Evolutionary conservation across 116 monocot genomes (phyloP).

Genomic region (Papilionanthe hybrid): DNA sequence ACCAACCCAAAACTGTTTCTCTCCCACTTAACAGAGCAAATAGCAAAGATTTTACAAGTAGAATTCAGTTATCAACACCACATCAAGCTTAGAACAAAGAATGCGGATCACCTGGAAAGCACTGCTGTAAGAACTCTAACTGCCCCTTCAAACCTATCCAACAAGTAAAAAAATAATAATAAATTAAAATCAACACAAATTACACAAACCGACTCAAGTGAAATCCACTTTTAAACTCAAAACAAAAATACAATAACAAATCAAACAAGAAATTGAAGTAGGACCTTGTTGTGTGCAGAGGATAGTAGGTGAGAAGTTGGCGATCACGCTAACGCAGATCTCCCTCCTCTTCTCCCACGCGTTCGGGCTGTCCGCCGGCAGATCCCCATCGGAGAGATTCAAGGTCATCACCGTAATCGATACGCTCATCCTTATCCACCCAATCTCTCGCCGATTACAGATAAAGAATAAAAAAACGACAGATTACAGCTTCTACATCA

Average conservation of each 20-base stretch:
- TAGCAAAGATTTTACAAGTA: background rate
- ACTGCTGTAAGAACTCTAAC: slow-evolving; percentile 88
- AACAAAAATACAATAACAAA: background rate
- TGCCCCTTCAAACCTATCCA: slow-evolving; percentile 68
- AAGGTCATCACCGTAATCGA: slow-evolving; percentile 89
- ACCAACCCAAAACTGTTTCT: no score
- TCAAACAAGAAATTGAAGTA: background rate
- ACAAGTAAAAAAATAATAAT: no score
- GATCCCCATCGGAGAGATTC: slow-evolving; percentile 79
- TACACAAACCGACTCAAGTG: background rate
- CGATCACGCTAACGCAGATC: slow-evolving; percentile 88
- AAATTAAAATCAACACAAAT: slow-evolving; percentile 6
- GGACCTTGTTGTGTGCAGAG: slow-evolving; percentile 98
- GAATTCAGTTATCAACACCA: background rate
- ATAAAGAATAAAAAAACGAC: background rate
- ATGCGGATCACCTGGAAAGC: slow-evolving; percentile 57
- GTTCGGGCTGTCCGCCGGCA: slow-evolving; percentile 60
- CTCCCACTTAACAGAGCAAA: background rate
- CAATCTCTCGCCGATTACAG: background rate
- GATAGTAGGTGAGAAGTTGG: slow-evolving; percentile 87
- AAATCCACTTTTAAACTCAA: background rate
- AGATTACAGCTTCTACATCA: background rate
- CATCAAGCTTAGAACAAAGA: background rate
- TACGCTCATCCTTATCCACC: slow-evolving; percentile 38
- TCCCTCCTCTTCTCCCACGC: slow-evolving; percentile 91